phyloP scores from a whole-genome alignment of 495 filamentous ascomycete species.

The Penicillium daleae region DNA sequence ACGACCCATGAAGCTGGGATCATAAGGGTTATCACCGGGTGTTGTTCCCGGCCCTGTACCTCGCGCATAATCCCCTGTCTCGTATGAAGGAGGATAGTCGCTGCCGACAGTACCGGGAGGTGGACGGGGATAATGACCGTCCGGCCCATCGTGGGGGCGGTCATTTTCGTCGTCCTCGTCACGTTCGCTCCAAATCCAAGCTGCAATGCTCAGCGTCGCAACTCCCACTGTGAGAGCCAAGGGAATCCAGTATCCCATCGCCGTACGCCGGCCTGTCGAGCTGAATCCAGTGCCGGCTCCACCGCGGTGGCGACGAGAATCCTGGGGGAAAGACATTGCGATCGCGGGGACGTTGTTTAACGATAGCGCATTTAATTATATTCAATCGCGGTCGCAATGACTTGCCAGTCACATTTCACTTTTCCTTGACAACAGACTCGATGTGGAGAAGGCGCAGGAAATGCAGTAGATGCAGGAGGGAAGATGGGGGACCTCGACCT shows the following conservation, averaged over 20 bases:
- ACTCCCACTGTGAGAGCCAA: constrained; percentile 81
- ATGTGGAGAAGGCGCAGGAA: constrained; percentile 31
- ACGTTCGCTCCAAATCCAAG: constrained; percentile 93
- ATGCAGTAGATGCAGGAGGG: constrained; percentile 25
- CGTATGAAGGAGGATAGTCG: constrained; percentile 35
- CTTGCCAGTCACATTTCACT: constrained; percentile 44
- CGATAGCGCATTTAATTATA: constrained; percentile 33
- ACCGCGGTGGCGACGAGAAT: constrained; percentile 58
- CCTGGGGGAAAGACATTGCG: constrained; percentile 77
- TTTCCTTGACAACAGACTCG: constrained; percentile 21
- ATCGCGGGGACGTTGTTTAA: constrained; percentile 33
- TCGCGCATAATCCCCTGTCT: constrained; percentile 37
- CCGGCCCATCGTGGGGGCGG: constrained; percentile 42
- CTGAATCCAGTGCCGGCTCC: constrained; percentile 59
- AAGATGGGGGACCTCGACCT: constrained; percentile 34
- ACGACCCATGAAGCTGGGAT: constrained; percentile 71
- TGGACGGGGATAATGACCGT: constrained; percentile 37
- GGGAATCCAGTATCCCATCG: constrained; percentile 84
- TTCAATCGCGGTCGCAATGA: constrained; percentile 36
- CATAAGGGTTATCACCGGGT: constrained; percentile 44
- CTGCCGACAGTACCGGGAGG: constrained; percentile 31
- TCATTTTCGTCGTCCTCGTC: constrained; percentile 70
- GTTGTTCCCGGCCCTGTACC: constrained; percentile 32
- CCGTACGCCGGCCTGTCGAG: constrained; percentile 63
- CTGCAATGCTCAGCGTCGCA: constrained; percentile 79